Base-by-base conservation (phyloP, 1,284 basidiomycete genomes). In the Ganoderma lingzhi region DNA sequence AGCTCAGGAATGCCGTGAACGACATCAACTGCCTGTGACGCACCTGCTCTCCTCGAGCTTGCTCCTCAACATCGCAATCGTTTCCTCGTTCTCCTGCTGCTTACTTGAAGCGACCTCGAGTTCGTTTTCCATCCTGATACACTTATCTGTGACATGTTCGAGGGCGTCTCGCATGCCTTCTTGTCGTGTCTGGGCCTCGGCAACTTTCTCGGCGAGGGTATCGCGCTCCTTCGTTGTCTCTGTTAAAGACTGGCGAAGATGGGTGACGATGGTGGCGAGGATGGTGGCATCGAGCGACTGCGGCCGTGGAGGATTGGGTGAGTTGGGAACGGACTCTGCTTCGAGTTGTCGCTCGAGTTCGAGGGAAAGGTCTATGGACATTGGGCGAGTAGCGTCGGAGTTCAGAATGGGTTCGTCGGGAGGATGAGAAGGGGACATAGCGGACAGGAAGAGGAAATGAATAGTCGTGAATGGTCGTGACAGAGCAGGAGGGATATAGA, bases 21-120 rank as follows among this genome's bases (percentile, higher is more conserved):
- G 8, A 37, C n/a, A 48, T 41, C 30, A 19, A 59, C 6, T 30
- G 2, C 28, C 28, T 51, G 28, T 12, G 30, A 80, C 86, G 48
- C 75, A 92, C 92, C 96, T 86, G 80, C 94, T 95, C 79, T 96
- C 93, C 76, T 97, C 96, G n/a, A 97, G 93, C 78, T 96, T 96
- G 23, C 89, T 86, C 41, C 96, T 86, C 53, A 98, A 83, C 79
- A 95, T 84, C 12, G 87, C 83, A 48, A 97, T 95, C 62, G 91
- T 91, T 74, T 95, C 92, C 75, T 95, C 93, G 60, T 96, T 94
- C 58, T 93, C 92, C 73, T 87, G 88, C 63, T 87, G 86, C 80
- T 90, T 90, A 76, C 80, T 83, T 69, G 81, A 84, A 60, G 93
- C 87, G 28, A 84, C 83, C 63, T 85, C 83, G 15, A 95, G 83